Evolutionary conservation across 768 basidiomycete species (phyloP), one percentile per base, ranked within the genome.

Genomic region (Xerocomus brunneocitrinus): DNA sequence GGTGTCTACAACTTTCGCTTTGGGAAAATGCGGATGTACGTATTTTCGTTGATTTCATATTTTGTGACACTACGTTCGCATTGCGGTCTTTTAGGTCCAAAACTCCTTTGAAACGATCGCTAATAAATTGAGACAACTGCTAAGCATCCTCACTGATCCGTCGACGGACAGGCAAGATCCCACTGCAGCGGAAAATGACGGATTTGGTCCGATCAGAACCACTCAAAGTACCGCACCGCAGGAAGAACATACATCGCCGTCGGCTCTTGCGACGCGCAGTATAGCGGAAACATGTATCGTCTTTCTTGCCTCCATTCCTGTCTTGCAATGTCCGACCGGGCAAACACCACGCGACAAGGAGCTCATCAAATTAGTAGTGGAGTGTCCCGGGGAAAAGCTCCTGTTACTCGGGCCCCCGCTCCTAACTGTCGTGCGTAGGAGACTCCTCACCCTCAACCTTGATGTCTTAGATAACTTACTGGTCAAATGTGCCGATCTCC

Each of bases 21-120:
- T 91, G 91, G 82, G 81, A 81, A 54, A 81, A 79, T 54, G 61
- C 74, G 41, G 88, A 91, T 59, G 91, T 92, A 58, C 62, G 81
- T 34, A 38, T 22, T 74, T 35, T 30, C 51, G 30, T n/a, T 24
- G 48, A 12, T 14, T 28, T 36, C 19, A 27, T 35, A 38, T 10
- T 14, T 31, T 8, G 42, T 31, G 45, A n/a, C 39, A 32, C 35
- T 22, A 30, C 2, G 22, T 19, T 50, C 5, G 52, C 47, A n/a
- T 22, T 30, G 16, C 35, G 19, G 30, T 51, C 45, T 42, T 19
- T 31, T 31, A 89, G 87, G 73, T 84, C 25, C 84, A 85, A 62
- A 79, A 79, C 53, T 60, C 69, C 4, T 74, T 79, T 41, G 47
- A 51, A 10, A 55, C 49, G 3, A 57, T 74, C n/a, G 54, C 69